phyloP scores from a whole-genome alignment of 2,329 filamentous ascomycete genomes.

The Ceratocystis eucalypticola region DNA sequence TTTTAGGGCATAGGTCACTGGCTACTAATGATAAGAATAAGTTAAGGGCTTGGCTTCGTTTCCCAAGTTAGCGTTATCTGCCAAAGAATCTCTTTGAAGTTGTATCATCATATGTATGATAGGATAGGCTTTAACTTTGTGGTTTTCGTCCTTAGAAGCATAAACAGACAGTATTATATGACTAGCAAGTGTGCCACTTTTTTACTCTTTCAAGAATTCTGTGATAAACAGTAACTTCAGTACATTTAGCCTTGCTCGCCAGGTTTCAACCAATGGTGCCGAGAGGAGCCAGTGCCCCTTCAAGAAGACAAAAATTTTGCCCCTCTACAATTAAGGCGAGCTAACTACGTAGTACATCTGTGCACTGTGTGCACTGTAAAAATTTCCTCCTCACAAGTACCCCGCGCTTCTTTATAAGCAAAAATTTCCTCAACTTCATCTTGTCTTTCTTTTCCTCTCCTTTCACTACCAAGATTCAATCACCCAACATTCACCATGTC shows the following conservation, averaged over 20 bases:
- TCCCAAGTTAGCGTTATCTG: neutral
- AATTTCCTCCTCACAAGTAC: conserved; percentile 17
- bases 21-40: neutral
- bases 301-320: conserved; percentile 15
- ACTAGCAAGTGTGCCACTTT: neutral
- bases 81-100: neutral
- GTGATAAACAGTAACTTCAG: neutral
- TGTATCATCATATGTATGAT: no score
- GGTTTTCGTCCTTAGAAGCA: neutral
- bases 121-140: no score
- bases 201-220: neutral
- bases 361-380: conserved; percentile 20
- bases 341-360: conserved; percentile 12
- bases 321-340: conserved; percentile 8
- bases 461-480: conserved; percentile 24
- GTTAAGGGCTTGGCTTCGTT: neutral
- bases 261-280: neutral
- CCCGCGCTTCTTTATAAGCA: conserved; percentile 22
- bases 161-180: neutral
- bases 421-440: conserved; percentile 20
- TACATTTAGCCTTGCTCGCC: neutral
- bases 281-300: conserved; percentile 9
- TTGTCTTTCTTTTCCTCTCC: conserved; percentile 22
- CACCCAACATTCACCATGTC: conserved; percentile 40
- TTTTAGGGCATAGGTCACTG: neutral